Percentiles rank a stretch among this genome's conserved stretches.
Evolutionary conservation across 805 yeast genomes (phyloP).

Genomic region (Torulaspora indica): DNA sequence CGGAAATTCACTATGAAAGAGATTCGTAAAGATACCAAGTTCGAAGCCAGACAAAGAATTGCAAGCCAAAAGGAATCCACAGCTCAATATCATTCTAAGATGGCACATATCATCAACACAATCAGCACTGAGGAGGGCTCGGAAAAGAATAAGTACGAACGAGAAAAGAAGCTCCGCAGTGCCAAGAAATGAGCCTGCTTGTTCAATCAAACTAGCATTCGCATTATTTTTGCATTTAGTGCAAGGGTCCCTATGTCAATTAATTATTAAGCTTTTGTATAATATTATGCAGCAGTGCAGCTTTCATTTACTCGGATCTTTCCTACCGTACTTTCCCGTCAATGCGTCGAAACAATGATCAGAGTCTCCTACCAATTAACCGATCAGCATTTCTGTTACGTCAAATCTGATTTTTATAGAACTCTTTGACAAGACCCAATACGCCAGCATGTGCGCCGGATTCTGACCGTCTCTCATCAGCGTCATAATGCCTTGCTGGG

Average conservation of each 20-base stretch:
- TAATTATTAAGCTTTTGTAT: neutral
- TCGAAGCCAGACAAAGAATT: slow-evolving; percentile 81
- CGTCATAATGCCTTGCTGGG: slow-evolving; percentile 22
- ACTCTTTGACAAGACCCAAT: slow-evolving; percentile 75
- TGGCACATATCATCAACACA: slow-evolving; percentile 79
- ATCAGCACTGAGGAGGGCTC: slow-evolving; percentile 94
- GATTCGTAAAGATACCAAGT: slow-evolving; percentile 80
- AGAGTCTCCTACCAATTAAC: no score
- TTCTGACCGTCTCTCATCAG: slow-evolving; percentile 8
- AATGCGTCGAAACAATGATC: no score
- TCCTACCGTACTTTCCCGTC: no score
- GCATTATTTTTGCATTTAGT: no score
- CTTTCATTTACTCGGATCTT: no score
- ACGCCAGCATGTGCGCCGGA: slow-evolving; percentile 44
- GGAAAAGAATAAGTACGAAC: slow-evolving; percentile 86
- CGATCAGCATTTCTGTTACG: slow-evolving; percentile 10
- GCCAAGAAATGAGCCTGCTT: slow-evolving; percentile 33
- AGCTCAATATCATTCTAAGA: slow-evolving; percentile 79
- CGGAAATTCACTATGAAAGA: slow-evolving; percentile 84
- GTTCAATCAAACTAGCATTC: neutral
- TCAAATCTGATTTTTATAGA: slow-evolving; percentile 49
- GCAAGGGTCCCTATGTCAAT: no score
- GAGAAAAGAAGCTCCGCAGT: slow-evolving; percentile 68
- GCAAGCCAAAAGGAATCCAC: slow-evolving; percentile 69
- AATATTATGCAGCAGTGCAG: no score